Evolutionary conservation across 176 grass and related monocot species (phyloP).

Genomic region (Oryza glumipatula): DNA sequence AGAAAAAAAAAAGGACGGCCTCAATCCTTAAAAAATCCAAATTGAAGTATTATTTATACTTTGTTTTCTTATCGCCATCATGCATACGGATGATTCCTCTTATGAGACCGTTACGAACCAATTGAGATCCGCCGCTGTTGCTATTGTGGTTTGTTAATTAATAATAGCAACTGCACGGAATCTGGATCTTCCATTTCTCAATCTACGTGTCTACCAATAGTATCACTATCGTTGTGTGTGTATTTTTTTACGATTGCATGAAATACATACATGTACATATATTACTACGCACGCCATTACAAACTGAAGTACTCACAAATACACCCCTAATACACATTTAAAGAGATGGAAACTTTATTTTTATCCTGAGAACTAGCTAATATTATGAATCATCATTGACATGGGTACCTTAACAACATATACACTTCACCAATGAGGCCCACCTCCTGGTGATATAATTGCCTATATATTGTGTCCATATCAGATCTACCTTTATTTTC

Average conservation of each 20-base stretch:
- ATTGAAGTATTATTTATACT: conserved; percentile 10
- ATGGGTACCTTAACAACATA: background rate
- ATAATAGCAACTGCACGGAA: background rate
- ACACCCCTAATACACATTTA: no score
- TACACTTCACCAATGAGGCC: no score
- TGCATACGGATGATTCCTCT: background rate
- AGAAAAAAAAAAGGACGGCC: conserved; percentile 32
- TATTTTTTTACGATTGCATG: no score
- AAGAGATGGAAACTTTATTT: no score
- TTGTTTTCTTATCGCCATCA: background rate
- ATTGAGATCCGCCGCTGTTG: background rate
- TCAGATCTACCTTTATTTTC: background rate
- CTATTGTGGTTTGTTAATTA: background rate
- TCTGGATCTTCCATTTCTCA: background rate
- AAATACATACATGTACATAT: no score
- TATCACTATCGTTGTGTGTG: no score
- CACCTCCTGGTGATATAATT: no score
- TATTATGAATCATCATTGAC: background rate
- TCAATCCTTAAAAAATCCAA: conserved; percentile 49
- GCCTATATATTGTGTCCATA: background rate
- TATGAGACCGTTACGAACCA: background rate
- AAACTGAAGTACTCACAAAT: no score
- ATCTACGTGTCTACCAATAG: background rate
- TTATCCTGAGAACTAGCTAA: no score
- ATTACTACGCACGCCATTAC: no score